These are phyloP conservation scores for Aureobasidium sp. DNA, from an alignment of 2,329 filamentous ascomycete genomes.

Conservation along the genomic window DNA sequence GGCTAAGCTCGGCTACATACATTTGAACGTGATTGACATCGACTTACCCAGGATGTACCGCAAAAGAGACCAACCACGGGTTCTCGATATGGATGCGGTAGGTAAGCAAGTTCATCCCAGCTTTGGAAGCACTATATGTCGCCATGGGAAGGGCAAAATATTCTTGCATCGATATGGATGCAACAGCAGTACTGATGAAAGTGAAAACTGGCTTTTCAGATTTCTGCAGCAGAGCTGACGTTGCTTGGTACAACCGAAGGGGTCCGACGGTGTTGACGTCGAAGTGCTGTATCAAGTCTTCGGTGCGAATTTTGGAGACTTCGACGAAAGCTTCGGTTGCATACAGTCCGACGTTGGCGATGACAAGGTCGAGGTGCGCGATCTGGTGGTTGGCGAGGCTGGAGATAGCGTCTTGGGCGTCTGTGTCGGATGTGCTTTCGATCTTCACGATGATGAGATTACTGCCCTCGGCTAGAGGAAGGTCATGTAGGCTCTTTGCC, in stretches of 20 bases:
- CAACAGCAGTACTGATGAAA: conserved; percentile 25
- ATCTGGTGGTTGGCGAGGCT: conserved; percentile 19
- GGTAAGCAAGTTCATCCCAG: conserved; percentile 32
- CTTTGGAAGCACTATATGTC: conserved; percentile 42
- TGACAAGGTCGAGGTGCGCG: conserved; percentile 17
- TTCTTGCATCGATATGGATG: conserved; percentile 14
- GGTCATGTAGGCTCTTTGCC: not conserved
- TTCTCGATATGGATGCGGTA: conserved; percentile 34
- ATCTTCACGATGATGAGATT: conserved; percentile 18
- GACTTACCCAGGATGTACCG: not conserved
- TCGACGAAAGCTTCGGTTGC: not conserved
- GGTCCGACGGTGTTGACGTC: conserved; percentile 33
- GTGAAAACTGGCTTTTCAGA: conserved; percentile 31
- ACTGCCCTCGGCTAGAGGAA: conserved; percentile 11
- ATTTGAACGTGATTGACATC: not conserved
- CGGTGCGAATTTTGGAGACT: not conserved
- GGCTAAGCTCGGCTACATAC: not conserved
- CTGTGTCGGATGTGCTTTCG: conserved; percentile 14
- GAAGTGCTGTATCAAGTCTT: conserved; percentile 26
- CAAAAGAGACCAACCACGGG: not conserved
- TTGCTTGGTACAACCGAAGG: conserved; percentile 41
- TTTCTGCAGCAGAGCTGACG: conserved; percentile 31
- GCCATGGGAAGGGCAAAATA: conserved; percentile 25
- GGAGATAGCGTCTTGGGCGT: conserved; percentile 11
- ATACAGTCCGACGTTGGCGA: conserved; percentile 16